phyloP scores from a whole-genome alignment of 805 yeast genomes.

The Candida bentonensis region DNA sequence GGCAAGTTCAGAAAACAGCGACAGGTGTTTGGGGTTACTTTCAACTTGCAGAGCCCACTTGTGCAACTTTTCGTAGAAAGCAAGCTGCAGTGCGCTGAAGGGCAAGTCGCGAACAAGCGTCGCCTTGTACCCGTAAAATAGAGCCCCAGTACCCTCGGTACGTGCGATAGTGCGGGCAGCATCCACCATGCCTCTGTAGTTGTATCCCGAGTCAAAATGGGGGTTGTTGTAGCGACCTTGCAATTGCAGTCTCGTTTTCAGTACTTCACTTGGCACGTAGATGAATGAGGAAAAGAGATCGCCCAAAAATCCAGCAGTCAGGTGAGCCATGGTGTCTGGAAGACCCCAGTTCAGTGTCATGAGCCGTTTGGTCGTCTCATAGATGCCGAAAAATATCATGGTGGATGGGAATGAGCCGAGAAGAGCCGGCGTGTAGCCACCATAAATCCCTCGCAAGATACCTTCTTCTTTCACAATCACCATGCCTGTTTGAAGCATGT shows the following conservation, averaged over 20 bases:
- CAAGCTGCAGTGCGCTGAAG: constrained; percentile 89
- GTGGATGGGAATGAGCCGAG: constrained; percentile 83
- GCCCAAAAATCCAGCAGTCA: constrained; percentile 84
- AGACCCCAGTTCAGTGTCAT: constrained; percentile 48
- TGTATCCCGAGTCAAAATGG: constrained; percentile 69
- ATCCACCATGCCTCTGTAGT: constrained; percentile 59
- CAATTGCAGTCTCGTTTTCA: constrained; percentile 83
- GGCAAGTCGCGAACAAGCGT: constrained; percentile 88
- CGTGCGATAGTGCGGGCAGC: constrained; percentile 53
- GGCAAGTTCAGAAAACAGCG: constrained; percentile 41
- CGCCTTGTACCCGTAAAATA: constrained; percentile 88
- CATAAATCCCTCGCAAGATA: constrained; percentile 64
- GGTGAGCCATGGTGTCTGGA: constrained; percentile 69
- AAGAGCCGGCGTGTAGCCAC: constrained; percentile 88
- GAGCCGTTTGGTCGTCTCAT: constrained; percentile 64
- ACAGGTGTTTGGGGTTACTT: constrained; percentile 19
- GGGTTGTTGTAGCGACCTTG: constrained; percentile 83
- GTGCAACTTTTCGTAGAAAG: constrained; percentile 68
- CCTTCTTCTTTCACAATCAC: constrained; percentile 83
- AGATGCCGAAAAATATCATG: constrained; percentile 84
- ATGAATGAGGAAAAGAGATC: constrained; percentile 79
- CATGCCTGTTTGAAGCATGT: constrained; percentile 60
- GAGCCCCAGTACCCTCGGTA: constrained; percentile 60
- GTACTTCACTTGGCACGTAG: constrained; percentile 90
- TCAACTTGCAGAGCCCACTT: constrained; percentile 19